phyloP scores from a whole-genome alignment of 1,284 basidiomycete species.

The Sanghuangporus weigelae region DNA sequence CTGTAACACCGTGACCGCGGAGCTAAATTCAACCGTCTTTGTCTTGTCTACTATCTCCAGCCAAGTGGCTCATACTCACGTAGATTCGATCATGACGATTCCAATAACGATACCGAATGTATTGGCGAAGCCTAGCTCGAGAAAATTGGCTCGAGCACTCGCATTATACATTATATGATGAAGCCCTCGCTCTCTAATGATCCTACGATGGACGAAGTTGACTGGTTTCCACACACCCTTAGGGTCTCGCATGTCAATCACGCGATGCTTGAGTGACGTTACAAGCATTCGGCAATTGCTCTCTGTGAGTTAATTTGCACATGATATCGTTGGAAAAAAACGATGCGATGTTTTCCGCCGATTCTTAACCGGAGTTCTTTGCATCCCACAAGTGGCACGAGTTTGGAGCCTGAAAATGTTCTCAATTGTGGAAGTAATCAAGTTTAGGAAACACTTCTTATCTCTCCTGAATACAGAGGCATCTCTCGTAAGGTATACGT shows the following conservation, averaged over 20 bases:
- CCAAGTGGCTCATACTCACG: too few species aligned
- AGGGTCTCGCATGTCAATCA: constrained; percentile 47
- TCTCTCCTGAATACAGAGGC: neutral
- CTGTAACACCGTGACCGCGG: too few species aligned
- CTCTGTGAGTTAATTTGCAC: neutral
- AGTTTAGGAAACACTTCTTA: neutral
- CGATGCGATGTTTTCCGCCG: neutral
- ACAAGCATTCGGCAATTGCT: neutral
- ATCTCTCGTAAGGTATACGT: too few species aligned
- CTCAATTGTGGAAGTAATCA: too few species aligned
- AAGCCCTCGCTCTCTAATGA: too few species aligned
- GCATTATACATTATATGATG: too few species aligned
- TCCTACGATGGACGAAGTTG: constrained; percentile 35
- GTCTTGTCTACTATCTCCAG: too few species aligned
- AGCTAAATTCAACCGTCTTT: too few species aligned
- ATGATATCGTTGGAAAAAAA: neutral
- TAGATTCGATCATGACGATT: too few species aligned
- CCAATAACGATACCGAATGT: too few species aligned
- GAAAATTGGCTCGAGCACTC: too few species aligned
- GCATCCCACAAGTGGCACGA: neutral
- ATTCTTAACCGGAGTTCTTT: constrained; percentile 27
- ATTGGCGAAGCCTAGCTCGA: too few species aligned
- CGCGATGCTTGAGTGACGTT: constrained; percentile 31
- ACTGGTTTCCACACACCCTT: constrained; percentile 35
- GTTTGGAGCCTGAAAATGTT: neutral